Percentiles rank a stretch among this genome's conserved stretches.
Evolutionary conservation across 164 flowering plant genomes (phyloP).

Genomic region (Annona squamosa): DNA sequence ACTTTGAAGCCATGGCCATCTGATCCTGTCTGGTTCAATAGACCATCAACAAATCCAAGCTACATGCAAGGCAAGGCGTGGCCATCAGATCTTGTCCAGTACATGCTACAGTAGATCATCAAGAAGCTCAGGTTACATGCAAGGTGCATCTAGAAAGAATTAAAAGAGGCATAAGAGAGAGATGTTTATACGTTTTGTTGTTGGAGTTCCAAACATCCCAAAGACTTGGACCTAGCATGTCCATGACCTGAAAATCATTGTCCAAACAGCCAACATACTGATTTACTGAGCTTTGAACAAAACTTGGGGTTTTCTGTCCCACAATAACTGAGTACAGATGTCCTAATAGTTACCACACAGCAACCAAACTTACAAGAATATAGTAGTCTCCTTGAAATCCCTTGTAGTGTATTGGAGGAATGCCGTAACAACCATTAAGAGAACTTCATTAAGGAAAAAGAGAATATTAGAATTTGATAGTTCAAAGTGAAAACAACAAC

Average conservation of each 20-base stretch:
- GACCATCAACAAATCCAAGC: not conserved
- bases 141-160: too few species aligned
- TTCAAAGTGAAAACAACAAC: not conserved
- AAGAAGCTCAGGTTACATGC: not conserved
- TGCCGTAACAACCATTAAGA: slow-evolving; percentile 74
- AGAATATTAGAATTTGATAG: slow-evolving; percentile 7
- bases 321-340: not conserved
- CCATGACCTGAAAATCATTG: slow-evolving; percentile 66
- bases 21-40: not conserved
- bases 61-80: not conserved
- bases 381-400: slow-evolving; percentile 89
- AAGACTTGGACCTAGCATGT: slow-evolving; percentile 88
- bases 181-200: slow-evolving; percentile 61
- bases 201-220: slow-evolving; percentile 91
- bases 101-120: not conserved
- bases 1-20: not conserved
- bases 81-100: too few species aligned
- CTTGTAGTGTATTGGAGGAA: slow-evolving; percentile 74
- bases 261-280: not conserved
- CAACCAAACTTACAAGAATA: slow-evolving; percentile 52
- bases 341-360: not conserved
- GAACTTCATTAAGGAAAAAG: slow-evolving; percentile 29
- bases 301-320: slow-evolving; percentile 6
- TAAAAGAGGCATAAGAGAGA: not conserved
- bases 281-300: not conserved